Evolutionary conservation across 2,329 filamentous ascomycete species (phyloP), one percentile per base, ranked within the genome.

Genomic region (Lecanoromycetidae sp.): DNA sequence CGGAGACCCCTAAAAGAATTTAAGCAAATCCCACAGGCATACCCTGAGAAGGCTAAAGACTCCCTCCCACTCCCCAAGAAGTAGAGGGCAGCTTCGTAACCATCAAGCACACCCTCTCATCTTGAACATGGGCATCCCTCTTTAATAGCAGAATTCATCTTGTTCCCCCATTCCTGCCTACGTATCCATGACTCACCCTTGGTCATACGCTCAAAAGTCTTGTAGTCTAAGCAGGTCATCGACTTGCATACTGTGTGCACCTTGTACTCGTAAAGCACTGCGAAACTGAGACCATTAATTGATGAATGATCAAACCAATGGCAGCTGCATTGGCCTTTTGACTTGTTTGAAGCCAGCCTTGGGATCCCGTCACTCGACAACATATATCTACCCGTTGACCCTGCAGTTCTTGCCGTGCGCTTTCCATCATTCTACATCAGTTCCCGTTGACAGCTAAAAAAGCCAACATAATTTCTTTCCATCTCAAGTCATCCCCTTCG

Each of bases 261-360:
- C 20, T 39, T 46, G 35, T 19, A 36, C 29, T 46, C 37, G 44
- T 46, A 46, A 33, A 30, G 8, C n/a, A 7, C 13, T 46, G 17
- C n/a, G n/a, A 12, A 30, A 46, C 10, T 46, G 40, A 44, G 26
- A 25, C 44, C 32, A 41, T 13, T 35, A 29, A 46, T 34, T 20
- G n/a, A 10, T 29, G 44, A 34, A 51, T 51, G 49, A 51, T 48
- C 44, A 48, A n/a, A 44, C 39, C 33, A 49, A 48, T 42, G 49
- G 49, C 49, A 51, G 49, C 39, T 51, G 49, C 36, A n/a, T 32
- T 17, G 32, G 10, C 23, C 40, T 44, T 42, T 48, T 39, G 34
- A 49, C 40, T 40, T 13, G 26, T 27, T n/a, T n/a, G n/a, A 29
- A 20, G 12, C 4, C 15, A 9, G 12, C 22, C 46, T 37, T 33